These are phyloP conservation scores for Cornus florida DNA, from an alignment of 148 eudicot species.

Conservation along the genomic window DNA sequence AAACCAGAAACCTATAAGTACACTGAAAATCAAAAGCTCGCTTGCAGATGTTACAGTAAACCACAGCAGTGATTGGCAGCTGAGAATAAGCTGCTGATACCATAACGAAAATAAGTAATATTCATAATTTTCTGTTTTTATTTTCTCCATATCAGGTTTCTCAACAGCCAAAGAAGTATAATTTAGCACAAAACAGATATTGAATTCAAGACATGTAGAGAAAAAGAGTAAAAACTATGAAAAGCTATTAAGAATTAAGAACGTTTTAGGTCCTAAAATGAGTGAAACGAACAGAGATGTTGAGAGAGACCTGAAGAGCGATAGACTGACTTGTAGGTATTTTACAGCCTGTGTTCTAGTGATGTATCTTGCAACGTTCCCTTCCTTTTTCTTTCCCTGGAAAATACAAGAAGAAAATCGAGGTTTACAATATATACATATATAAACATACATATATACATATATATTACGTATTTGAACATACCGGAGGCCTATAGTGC, in stretches of 20 bases:
- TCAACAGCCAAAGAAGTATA: not conserved
- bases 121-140: no score
- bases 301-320: conserved; percentile 61
- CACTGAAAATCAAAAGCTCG: no score
- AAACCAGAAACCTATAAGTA: no score
- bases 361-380: conserved; percentile 76
- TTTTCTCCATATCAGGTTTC: no score
- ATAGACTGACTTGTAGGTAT: conserved; percentile 74
- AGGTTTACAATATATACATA: not conserved
- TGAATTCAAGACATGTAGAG: not conserved
- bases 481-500: conserved; percentile 72
- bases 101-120: no score
- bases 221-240: not conserved
- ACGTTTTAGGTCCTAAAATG: not conserved
- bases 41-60: no score
- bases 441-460: no score
- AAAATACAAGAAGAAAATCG: not conserved
- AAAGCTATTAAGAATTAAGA: not conserved
- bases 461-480: not conserved
- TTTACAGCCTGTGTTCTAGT: conserved; percentile 90
- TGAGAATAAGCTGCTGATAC: no score
- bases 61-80: no score
- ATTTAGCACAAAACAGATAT: not conserved
- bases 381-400: conserved; percentile 98
- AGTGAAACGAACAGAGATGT: not conserved